Evolutionary conservation across 2,329 filamentous ascomycete genomes (phyloP).

Genomic region (Endoconidiophora laricicola): DNA sequence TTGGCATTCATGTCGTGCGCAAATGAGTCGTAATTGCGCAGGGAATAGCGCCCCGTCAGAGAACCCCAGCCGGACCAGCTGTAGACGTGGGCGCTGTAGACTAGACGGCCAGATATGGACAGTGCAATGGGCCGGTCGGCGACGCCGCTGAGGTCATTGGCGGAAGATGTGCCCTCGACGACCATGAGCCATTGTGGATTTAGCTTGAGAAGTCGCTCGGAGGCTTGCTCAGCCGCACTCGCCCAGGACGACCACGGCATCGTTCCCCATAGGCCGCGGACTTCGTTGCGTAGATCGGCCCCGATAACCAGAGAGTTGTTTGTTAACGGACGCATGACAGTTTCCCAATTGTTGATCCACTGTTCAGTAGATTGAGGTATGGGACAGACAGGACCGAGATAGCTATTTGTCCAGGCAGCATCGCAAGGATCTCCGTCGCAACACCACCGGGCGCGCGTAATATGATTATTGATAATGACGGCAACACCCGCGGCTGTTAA

Average conservation of each 20-base stretch:
- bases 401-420: conserved; percentile 48
- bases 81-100: conserved; percentile 55
- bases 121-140: conserved; percentile 38
- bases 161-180: conserved; percentile 50
- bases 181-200: conserved; percentile 50
- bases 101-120: conserved; percentile 36
- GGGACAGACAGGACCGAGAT: conserved; percentile 42
- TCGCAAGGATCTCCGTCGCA: conserved; percentile 53
- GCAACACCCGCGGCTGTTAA: conserved; percentile 46
- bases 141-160: conserved; percentile 46
- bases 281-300: conserved; percentile 52
- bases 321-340: conserved; percentile 41
- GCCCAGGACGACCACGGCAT: conserved; percentile 52
- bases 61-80: conserved; percentile 55
- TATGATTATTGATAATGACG: conserved; percentile 55
- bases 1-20: conserved; percentile 43
- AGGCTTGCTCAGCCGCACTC: conserved; percentile 43
- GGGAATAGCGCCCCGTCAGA: conserved; percentile 39
- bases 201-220: conserved; percentile 41
- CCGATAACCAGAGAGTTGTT: conserved; percentile 47
- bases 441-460: conserved; percentile 52
- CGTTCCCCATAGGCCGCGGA: conserved; percentile 51
- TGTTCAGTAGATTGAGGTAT: conserved; percentile 46
- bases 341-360: conserved; percentile 52
- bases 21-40: conserved; percentile 46